Evolutionary conservation across 2,329 filamentous ascomycete genomes (phyloP).

Genomic region (Monascus ruber): DNA sequence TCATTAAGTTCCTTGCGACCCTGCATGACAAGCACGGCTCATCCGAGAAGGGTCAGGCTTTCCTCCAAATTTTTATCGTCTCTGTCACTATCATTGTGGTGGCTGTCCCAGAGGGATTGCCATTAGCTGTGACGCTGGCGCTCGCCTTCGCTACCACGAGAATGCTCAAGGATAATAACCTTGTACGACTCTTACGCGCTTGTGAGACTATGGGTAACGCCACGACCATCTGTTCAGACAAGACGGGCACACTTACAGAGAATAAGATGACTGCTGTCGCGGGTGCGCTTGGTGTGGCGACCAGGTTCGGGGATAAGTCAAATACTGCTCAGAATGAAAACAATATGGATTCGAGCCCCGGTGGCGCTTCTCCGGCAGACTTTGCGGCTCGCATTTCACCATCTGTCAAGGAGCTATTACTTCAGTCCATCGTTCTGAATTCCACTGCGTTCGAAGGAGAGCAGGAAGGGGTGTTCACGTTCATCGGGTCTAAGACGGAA

Average conservation of each 20-base stretch:
- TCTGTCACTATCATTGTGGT: conserved; percentile 50
- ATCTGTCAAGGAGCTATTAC: conserved; percentile 45
- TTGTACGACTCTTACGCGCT: conserved; percentile 48
- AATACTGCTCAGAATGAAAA: conserved; percentile 2
- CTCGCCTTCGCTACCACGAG: conserved; percentile 52
- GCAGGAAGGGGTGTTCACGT: conserved; percentile 47
- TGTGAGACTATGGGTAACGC: conserved; percentile 56
- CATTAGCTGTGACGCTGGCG: conserved; percentile 50
- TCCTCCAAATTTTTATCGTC: conserved; percentile 48
- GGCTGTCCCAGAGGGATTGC: conserved; percentile 49
- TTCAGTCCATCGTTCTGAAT: conserved; percentile 56
- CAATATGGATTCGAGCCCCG: conserved; percentile 19
- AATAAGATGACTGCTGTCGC: conserved; percentile 53
- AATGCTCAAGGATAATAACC: conserved; percentile 53
- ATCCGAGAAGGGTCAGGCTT: conserved; percentile 45
- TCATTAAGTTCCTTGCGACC: conserved; percentile 63
- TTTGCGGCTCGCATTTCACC: conserved; percentile 42
- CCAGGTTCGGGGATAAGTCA: conserved; percentile 34
- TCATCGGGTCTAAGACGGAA: conserved; percentile 68
- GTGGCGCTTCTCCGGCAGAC: conserved; percentile 42
- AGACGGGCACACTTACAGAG: conserved; percentile 54
- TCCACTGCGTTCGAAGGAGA: conserved; percentile 60
- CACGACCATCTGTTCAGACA: conserved; percentile 54
- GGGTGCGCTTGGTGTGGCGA: conserved; percentile 41
- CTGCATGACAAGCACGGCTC: conserved; percentile 41